These are phyloP conservation scores for Rhipidocladum racemiflorum DNA, from an alignment of 176 grass and related monocot species.

Conservation along the genomic window DNA sequence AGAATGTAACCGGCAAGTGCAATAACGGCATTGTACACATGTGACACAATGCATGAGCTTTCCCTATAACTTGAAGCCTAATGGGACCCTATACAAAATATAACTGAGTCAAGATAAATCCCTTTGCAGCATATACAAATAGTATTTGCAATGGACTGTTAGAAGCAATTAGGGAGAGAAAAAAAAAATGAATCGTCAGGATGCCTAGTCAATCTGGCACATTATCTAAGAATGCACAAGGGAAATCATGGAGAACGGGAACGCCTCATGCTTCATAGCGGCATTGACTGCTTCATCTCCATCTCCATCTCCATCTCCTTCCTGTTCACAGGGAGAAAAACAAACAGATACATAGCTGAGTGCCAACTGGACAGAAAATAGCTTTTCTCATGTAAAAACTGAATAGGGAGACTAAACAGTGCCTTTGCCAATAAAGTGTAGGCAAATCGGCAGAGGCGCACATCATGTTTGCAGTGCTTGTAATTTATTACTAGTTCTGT, in stretches of 20 bases:
- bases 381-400: not conserved
- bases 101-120: not conserved
- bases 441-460: not conserved
- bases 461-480: not conserved
- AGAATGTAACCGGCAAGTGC: not conserved
- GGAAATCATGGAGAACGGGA: not conserved
- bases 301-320: not conserved
- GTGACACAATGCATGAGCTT: not conserved
- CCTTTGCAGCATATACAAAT: constrained; percentile 31
- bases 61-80: constrained; percentile 25
- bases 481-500: not conserved
- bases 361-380: not conserved
- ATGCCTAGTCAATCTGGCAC: constrained; percentile 20
- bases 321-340: constrained; percentile 19
- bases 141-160: constrained; percentile 14
- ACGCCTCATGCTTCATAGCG: not conserved
- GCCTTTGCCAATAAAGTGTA: not conserved
- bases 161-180: constrained; percentile 33
- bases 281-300: not conserved
- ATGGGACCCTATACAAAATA: constrained; percentile 32
- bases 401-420: not conserved
- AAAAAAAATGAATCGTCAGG: constrained; percentile 27
- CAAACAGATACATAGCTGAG: constrained; percentile 1
- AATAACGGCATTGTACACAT: not conserved
- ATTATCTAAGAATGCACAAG: constrained; percentile 6